Percentiles rank a stretch among this genome's conserved stretches.
Evolutionary conservation across 2,329 filamentous ascomycete genomes (phyloP).

Genomic region (Colletotrichum higginsianum): DNA sequence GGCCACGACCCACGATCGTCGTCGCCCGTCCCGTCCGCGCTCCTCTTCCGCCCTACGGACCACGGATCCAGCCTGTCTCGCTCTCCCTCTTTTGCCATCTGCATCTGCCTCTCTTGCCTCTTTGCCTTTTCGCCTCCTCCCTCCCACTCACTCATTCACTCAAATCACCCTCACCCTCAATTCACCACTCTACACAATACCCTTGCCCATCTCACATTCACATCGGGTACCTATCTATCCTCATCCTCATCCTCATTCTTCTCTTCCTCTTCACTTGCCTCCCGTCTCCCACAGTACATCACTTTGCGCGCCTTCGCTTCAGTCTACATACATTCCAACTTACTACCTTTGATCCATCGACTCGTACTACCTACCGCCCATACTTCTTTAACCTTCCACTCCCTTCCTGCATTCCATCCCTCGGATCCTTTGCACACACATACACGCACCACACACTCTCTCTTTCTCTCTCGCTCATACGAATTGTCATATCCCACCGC

Average conservation of each 20-base stretch:
- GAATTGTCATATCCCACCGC: conserved; percentile 20
- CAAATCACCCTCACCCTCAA: conserved; percentile 15
- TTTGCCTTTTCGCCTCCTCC: conserved; percentile 14
- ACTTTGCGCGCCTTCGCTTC: conserved; percentile 38
- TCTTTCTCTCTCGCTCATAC: background rate
- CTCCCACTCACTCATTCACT: conserved; percentile 25
- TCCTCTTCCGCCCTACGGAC: background rate
- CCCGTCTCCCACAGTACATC: conserved; percentile 1
- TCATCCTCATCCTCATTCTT: background rate
- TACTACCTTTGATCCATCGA: conserved; percentile 18
- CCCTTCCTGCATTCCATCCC: conserved; percentile 37
- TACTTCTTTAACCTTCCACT: conserved; percentile 18
- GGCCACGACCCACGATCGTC: conserved; percentile 25
- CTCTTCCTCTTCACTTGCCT: conserved; percentile 7
- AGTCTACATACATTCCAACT: conserved; percentile 34
- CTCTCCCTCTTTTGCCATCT: conserved; percentile 22
- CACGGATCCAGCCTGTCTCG: conserved; percentile 9
- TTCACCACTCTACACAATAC: conserved; percentile 11
- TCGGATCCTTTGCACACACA: conserved; percentile 18
- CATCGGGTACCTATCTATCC: background rate
- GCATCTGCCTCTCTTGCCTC: conserved; percentile 4
- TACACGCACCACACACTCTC: too few relatives aligned
- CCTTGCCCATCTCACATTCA: background rate
- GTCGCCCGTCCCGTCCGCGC: background rate
- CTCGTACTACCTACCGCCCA: conserved; percentile 12